Base-by-base conservation (phyloP, 2,329 filamentous ascomycete genomes). In the Aaosphaeria arxii region DNA sequence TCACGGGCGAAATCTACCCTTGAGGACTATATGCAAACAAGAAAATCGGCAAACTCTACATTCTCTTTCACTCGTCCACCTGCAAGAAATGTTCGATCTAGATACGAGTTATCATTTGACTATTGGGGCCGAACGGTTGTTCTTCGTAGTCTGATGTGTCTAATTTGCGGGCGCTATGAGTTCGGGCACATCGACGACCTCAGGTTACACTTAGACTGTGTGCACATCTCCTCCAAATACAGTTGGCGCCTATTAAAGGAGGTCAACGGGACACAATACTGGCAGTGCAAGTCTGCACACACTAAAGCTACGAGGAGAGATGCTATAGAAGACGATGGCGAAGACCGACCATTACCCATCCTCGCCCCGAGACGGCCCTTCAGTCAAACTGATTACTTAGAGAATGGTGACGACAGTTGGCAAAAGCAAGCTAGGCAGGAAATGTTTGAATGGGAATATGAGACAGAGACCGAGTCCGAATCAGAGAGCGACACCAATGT, bases 171-270 rank as follows among this genome's bases (percentile, higher is more conserved):
- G 17, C 17, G 17, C 17, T 24, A 24, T 24, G 17, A 24, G 17
- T 24, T 24, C 17, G 17, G 17, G 17, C 17, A 24, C 3, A 49
- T 62, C 2, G 48, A 57, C n/a, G 55, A 56, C 24, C 56, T 75
- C 3, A 57, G 63, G 9, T 57, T 69, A 44, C 73, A 75, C 45
- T 49, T 70, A 5, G 47, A 63, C 5, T 47, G 54, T 11, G 58
- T 57, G 48, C 72, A 75, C 45, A 64, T 70, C 17, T 57, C 69
- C 31, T 67, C 71, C 46, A 53, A 52, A 6, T 67, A 61, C 7
- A 35, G 58, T 7, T 51, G 59, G 3, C 47, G 44, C 3, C 42
- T 48, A 2, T 42, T 52, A 30, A 35, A 43, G 5, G 57, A 59
- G 38, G 45, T 40, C 6, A 30, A 57, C 6, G 56, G 56, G 6